These are phyloP conservation scores for Citrus glauca DNA, from an alignment of 345 rosid species.

Conservation along the genomic window DNA sequence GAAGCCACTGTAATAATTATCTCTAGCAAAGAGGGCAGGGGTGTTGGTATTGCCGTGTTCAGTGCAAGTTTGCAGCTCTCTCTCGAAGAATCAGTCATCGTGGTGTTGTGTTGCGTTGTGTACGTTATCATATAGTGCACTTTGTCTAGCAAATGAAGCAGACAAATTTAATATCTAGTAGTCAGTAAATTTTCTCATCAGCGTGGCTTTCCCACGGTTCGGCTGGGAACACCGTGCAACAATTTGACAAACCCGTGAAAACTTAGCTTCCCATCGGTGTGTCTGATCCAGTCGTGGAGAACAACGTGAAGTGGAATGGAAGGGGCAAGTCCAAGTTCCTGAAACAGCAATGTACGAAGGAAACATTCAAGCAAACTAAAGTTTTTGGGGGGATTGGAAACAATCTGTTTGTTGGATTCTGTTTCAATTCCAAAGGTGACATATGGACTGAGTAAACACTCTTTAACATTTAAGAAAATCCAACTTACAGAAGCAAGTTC, in stretches of 20 bases:
- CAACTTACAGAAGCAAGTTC: slow-evolving; percentile 87
- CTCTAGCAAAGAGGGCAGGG: background rate
- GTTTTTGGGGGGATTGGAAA: background rate
- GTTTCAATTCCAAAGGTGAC: background rate
- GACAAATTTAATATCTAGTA: background rate
- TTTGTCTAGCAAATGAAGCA: background rate
- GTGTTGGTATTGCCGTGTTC: background rate
- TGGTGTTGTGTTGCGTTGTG: background rate
- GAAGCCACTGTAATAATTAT: background rate
- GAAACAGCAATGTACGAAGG: slow-evolving; percentile 18
- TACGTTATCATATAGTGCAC: background rate
- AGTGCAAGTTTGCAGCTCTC: background rate
- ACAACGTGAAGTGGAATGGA: slow-evolving; percentile 84
- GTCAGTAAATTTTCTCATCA: slow-evolving; percentile 17
- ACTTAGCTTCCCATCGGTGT: slow-evolving; percentile 90
- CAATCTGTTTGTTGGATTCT: background rate
- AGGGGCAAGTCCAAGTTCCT: slow-evolving; percentile 98
- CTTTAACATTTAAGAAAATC: background rate
- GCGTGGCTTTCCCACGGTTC: slow-evolving; percentile 33
- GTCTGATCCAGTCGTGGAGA: slow-evolving; percentile 90
- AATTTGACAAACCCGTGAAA: slow-evolving; percentile 84
- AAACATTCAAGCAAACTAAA: background rate
- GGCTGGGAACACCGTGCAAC: slow-evolving; percentile 70
- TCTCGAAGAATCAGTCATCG: background rate
- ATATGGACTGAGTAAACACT: background rate